Conservation (phyloP, 2,329 filamentous ascomycete species). For the Tolypocladium guangdongense region DNA sequence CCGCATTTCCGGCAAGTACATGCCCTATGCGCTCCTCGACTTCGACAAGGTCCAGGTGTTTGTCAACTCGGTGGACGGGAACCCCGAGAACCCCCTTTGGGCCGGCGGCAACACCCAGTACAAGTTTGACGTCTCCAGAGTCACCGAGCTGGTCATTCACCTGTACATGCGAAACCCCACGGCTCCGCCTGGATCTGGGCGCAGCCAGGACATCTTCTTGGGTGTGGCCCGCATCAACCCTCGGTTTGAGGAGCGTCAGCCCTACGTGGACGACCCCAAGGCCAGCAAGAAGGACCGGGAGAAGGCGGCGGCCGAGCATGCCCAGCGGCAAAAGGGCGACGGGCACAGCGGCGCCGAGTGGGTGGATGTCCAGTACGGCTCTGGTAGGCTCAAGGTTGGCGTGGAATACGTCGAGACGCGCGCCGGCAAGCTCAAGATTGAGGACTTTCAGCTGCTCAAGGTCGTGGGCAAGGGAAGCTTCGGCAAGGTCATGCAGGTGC, state of each 20-base stretch:
- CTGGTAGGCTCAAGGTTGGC: conserved; percentile 79
- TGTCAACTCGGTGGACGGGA: conserved; percentile 91
- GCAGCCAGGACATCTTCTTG: conserved; percentile 93
- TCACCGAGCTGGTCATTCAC: conserved; percentile 83
- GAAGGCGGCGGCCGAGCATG: conserved; percentile 60
- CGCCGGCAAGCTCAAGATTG: conserved; percentile 81
- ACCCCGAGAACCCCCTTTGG: conserved; percentile 89
- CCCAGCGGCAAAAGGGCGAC: conserved; percentile 33
- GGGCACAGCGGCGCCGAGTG: conserved; percentile 74
- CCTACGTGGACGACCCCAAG: conserved; percentile 68
- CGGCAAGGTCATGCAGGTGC: conserved; percentile 98
- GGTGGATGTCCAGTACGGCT: conserved; percentile 83
- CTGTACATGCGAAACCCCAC: conserved; percentile 90
- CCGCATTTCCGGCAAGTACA: conserved; percentile 88
- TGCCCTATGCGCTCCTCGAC: conserved; percentile 92
- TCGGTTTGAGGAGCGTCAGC: conserved; percentile 72
- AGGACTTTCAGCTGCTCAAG: conserved; percentile 95
- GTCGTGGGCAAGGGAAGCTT: conserved; percentile 97
- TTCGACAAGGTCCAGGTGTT: conserved; percentile 99
- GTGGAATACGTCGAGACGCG: conserved; percentile 93
- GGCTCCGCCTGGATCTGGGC: conserved; percentile 72
- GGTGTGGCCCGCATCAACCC: conserved; percentile 85
- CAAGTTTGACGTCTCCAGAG: conserved; percentile 96
- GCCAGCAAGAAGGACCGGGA: conserved; percentile 77
- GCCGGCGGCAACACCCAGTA: conserved; percentile 97